Evolutionary conservation across 306 rosid genomes (phyloP), one percentile per base, ranked within the genome.

Genomic region (Mimosa bimucronata): DNA sequence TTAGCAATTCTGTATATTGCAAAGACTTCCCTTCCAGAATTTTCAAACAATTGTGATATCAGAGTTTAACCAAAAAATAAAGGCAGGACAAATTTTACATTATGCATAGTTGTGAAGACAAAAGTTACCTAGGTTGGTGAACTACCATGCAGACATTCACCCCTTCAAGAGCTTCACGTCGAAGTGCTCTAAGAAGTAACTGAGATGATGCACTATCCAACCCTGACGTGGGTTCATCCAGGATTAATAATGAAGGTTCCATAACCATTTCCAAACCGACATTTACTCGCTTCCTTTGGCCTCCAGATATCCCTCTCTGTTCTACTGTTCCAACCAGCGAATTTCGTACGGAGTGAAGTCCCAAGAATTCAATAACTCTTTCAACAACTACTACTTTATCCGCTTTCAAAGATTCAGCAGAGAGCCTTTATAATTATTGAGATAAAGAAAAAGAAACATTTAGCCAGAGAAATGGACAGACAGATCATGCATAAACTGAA

Each of bases 211-310:
- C 95, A 85, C 99, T 95, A 87, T 95, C 98, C 91, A 95, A 86
- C 77, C 99, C 97, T 50, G 99, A 95, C 0, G 99, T 95, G 53
- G 99, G 99, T 84, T 95, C 99, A 85, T 95, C 99, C 83, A 95
- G 87, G 64, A 95, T 89, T 85, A 95, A 77, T 80, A 95, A 92
- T 76, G 99, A 95, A 83, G 99, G 99, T 76, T 93, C 99, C 97
- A 95, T 90, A 66, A 95, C 98, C 99, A 95, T 95, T 86, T 95
- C 99, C 74, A 95, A 82, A 77, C 99, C 99, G 58, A 93, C 99
- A 88, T 95, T 95, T 69, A 93, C 99, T 50, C 98, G 91, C 85
- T 95, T 95, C 81, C 99, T 89, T 89, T 95, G 99, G 74, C 99
- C 99, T 82, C 99, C 99, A 60, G 99, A 95, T 71, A 95, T 83